Evolutionary conservation across 768 basidiomycete genomes (phyloP), one percentile per base, ranked within the genome.

Genomic region (Chalciporus chontae): DNA sequence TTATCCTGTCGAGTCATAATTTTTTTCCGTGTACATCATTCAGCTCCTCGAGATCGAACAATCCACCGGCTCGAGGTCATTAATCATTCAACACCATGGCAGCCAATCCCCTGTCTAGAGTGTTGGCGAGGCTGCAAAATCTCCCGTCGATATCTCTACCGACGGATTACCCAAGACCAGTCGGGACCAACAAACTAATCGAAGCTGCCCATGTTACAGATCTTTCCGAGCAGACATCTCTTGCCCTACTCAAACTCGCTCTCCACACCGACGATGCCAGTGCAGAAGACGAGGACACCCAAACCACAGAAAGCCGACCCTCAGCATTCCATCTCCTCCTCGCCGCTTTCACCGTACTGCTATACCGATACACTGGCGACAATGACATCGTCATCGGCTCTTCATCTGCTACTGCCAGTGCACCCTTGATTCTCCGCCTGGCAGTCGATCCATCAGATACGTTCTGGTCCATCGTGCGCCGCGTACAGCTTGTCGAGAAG

Each of bases 291-390:
- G 80, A 80, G 5, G 80, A 80, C 6, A 71, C 69, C 14, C 62
- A 68, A 13, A 61, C 64, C 8, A 43, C 59, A 15, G 55, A 53
- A 48, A 74, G 66, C 38, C 69, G 78, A 38, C 85, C 94, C 4
- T 90, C 94, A 3, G 86, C 89, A 0, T 97, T 94, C 65, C 93
- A 97, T 62, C 76, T 97, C 21, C 80, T 97, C 40, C 77, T 97
- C 38, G 81, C 96, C n/a, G 87, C 95, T 0, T 96, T 99, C 70
- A 79, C 83, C 10, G 86, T 95, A 18, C 76, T 98, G 43, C 73
- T 99, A 11, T 93, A 97, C 71, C 79, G 95, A 37, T 96, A 93
- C 71, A 97, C 96, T 0, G 94, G 90, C 36, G 96, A 99, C 65
- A 94, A 85, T 23, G 93, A 96, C 60, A 77, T 99, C 53, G 78